Evolutionary conservation across 78 protist genomes (phyloP), one percentile per base, ranked within the genome.

Genomic region (Chrysochromulina tobinii): DNA sequence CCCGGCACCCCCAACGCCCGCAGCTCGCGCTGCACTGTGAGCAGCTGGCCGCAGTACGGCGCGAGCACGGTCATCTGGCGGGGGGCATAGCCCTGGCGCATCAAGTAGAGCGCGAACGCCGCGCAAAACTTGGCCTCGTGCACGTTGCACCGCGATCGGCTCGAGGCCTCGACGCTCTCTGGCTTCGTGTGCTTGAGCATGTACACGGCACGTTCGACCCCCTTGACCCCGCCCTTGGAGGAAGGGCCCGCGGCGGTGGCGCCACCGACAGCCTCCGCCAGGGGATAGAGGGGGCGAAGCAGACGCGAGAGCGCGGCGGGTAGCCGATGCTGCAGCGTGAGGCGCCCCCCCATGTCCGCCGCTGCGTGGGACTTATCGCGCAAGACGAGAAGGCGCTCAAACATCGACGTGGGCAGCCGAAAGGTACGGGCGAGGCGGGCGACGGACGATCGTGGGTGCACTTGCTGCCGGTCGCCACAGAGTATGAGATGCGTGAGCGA

Each of bases 391-490:
- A 97, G 93, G 50, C 99, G 88, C 84, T 97, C 96, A 77, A 96
- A 96, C n/a, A 96, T 83, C 20, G 98, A 96, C 4, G 88, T 58
- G 89, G 88, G 72, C 9, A 95, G 61, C 50, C 85, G 67, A 23
- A 17, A 18, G n/a, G 58, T 12, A 59, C 55, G 17, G 23, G 89
- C 61, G 54, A 91, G 90, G 73, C 12, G 48, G 27, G 38, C 5
- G 50, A n/a, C 57, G 38, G 73, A 27, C 18, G 90, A 89, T 5
- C 55, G 18, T 5, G 98, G 99, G 38, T 94, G 85, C 73, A 97
- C 92, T 88, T 97, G 99, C 75, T 88, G 53, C 88, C 96, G 97
- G 89, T 97, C 99, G 67, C 99, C 99, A 61, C 96, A 94, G 91
- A 96, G 55, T 38, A 96, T 69, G 53, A 97, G 73, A 68, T 94